Evolutionary conservation across 768 basidiomycete genomes (phyloP).

Genomic region (Pleurotus sapidus): DNA sequence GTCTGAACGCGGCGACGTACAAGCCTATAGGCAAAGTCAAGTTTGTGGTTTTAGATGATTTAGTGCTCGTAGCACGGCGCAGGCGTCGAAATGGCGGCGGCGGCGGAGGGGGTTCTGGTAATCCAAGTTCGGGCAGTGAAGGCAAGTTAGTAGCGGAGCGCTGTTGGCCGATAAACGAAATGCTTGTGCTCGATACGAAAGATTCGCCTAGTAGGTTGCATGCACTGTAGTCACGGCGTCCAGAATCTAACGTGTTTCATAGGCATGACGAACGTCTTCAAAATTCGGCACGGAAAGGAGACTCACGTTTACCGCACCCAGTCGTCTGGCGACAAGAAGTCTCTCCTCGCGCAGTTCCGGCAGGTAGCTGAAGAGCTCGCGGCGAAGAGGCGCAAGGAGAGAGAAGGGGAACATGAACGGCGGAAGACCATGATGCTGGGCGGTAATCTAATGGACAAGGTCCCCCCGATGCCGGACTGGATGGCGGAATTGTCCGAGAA

Average conservation of each 20-base stretch:
- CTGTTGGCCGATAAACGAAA: constrained; percentile 92
- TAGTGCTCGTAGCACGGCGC: constrained; percentile 82
- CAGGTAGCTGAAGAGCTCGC: constrained; percentile 91
- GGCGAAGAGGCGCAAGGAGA: constrained; percentile 86
- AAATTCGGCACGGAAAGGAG: constrained; percentile 91
- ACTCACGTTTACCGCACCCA: constrained; percentile 93
- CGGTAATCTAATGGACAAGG: constrained; percentile 15
- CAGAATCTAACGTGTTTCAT: constrained; percentile 6
- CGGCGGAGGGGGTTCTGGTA: constrained; percentile 33
- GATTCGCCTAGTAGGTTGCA: constrained; percentile 77
- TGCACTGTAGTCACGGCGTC: not conserved
- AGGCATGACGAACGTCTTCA: constrained; percentile 95
- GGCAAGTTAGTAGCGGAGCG: constrained; percentile 88
- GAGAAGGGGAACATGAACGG: constrained; percentile 89
- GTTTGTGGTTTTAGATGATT: constrained; percentile 89
- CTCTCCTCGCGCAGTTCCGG: constrained; percentile 79
- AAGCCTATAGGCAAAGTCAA: constrained; percentile 84
- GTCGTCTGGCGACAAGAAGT: constrained; percentile 78
- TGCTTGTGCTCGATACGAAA: constrained; percentile 94
- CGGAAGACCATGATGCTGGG: constrained; percentile 75
- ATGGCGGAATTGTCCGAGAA: constrained; percentile 65
- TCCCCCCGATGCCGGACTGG: constrained; percentile 73
- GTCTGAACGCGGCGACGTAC: constrained; percentile 93
- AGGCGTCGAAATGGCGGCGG: constrained; percentile 59
- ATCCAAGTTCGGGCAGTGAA: constrained; percentile 46